phyloP scores from a whole-genome alignment of 2,329 filamentous ascomycete genomes.

The Trichoderma arundinaceum region DNA sequence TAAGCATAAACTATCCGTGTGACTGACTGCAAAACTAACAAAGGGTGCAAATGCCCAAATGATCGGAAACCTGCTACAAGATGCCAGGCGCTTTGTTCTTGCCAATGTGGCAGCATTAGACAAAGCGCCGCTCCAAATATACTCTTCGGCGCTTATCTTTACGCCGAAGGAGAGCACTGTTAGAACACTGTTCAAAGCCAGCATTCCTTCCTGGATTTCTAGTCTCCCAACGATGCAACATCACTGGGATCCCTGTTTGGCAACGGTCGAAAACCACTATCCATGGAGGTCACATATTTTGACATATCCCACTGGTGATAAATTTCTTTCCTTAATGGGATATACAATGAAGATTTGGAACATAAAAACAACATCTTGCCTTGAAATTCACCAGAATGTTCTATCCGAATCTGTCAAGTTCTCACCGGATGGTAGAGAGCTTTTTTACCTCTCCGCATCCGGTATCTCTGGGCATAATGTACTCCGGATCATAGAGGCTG shows the following conservation, averaged over 20 bases:
- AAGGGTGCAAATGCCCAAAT: background rate
- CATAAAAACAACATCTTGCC: background rate
- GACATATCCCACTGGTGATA: background rate
- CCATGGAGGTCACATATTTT: rapidly evolving
- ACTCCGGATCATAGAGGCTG: background rate
- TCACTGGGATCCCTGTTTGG: conserved; percentile 4
- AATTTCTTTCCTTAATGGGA: background rate
- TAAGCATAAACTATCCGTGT: background rate
- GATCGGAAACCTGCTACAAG: conserved; percentile 31
- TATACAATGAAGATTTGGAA: background rate
- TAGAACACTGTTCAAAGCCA: conserved; percentile 27
- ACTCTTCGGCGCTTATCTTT: conserved; percentile 39
- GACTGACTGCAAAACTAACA: background rate
- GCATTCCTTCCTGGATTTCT: conserved; percentile 35
- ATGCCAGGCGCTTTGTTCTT: conserved; percentile 34
- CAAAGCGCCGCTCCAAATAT: conserved; percentile 38
- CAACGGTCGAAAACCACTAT: background rate
- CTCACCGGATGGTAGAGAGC: background rate
- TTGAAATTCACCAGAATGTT: background rate
- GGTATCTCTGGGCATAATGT: background rate
- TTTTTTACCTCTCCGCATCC: too few relatives aligned
- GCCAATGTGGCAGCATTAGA: conserved; percentile 29
- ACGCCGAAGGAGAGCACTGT: conserved; percentile 35
- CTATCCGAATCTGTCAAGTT: background rate
- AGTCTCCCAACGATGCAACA: background rate